Evolutionary conservation across 2,329 filamentous ascomycete species (phyloP), one percentile per base, ranked within the genome.

Genomic region (Keithomyces neogunnii): DNA sequence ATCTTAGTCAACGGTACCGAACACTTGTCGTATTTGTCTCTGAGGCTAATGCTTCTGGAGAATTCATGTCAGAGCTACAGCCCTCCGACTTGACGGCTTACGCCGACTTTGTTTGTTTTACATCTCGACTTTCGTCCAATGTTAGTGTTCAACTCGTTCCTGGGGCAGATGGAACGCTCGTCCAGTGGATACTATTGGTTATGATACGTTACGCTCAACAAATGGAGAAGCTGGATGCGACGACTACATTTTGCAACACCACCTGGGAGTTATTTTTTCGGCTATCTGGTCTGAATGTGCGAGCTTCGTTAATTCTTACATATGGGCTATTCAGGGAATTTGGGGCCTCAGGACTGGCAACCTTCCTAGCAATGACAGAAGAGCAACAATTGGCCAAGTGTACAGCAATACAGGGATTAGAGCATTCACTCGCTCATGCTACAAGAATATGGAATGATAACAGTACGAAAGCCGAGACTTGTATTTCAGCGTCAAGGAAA

Each of bases 11-110:
- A 1, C 75, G 82, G 8, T 92, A 93, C 60, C 84, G 88, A 55
- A 73, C 71, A 3, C 69, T 95, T 1, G 67, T 86, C 1, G 70
- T 95, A 1, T 65, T 95, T 0, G 74, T 93, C 1, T 83, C 79
- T n/a, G 77, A 84, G 50, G 66, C 64, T 2, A 74, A 72, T 46
- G 57, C 55, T 1, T 42, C 62, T 1, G 72, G 72, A 10, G 76
- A 80, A 54, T 68, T 64, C 4, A 62, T 69, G 36, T 63, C 65
- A 51, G 60, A 64, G 35, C 57, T 74, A 3, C 67, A 64, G 2
- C 45, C 63, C 0, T 69, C 71, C 1, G 77, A 81, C 45, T 60
- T 68, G 8, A 60, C 62, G 4, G 72, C 71, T 0, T 73, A 82
- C 42, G 65, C 68, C 2, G 73, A 76, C 9, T 76, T 85, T 48